Evolutionary conservation across 768 basidiomycete species (phyloP).

Genomic region (Lentinula boryana): DNA sequence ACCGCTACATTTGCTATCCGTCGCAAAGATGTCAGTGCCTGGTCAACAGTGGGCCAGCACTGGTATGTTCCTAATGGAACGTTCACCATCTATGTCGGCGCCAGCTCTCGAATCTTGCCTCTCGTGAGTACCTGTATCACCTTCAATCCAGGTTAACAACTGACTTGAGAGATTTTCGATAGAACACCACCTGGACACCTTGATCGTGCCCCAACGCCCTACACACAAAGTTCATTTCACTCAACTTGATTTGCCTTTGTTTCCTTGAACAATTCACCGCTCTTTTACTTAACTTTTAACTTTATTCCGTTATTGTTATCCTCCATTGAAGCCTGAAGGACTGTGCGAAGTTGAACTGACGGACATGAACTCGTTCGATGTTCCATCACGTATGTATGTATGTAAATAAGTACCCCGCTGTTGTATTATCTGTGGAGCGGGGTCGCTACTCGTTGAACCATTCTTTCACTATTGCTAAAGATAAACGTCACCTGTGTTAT

Average conservation of each 20-base stretch:
- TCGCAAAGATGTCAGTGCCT: constrained; percentile 17
- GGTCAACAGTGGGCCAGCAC: constrained; percentile 25
- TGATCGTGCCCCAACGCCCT: background rate
- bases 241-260: background rate
- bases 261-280: background rate
- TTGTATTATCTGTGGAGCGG: too few species aligned
- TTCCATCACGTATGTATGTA: background rate
- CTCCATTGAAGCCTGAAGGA: background rate
- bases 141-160: background rate
- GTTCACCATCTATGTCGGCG: constrained; percentile 25
- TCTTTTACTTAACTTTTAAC: background rate
- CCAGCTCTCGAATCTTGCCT: constrained; percentile 15
- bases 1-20: constrained; percentile 9
- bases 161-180: background rate
- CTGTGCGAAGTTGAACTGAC: background rate
- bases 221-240: background rate
- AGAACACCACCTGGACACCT: background rate
- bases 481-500: too few species aligned
- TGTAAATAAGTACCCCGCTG: background rate
- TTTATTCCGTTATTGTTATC: background rate
- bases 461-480: too few species aligned
- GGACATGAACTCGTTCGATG: background rate
- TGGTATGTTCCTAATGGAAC: constrained; percentile 25
- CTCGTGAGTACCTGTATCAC: background rate
- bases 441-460: too few species aligned